Evolutionary conservation across 2,329 filamentous ascomycete genomes (phyloP).

Genomic region (Colletotrichum sublineola): DNA sequence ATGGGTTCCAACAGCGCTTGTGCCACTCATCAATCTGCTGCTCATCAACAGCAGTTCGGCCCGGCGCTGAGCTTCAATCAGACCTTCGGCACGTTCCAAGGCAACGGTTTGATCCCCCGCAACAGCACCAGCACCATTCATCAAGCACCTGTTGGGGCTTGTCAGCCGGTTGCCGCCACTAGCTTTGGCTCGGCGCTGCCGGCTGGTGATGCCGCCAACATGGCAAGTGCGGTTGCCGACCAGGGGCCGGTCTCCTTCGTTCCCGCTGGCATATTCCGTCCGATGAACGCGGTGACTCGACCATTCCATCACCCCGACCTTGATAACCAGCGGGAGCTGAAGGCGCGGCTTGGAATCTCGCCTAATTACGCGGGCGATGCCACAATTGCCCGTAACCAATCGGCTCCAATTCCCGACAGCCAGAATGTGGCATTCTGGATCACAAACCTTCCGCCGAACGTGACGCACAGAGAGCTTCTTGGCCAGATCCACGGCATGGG

Average conservation of each 20-base stretch:
- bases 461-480: conserved; percentile 60
- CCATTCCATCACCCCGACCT: conserved; percentile 1
- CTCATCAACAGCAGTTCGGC: not conserved
- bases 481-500: conserved; percentile 59
- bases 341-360: conserved; percentile 45
- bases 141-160: not conserved
- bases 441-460: conserved; percentile 61
- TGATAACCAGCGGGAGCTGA: conserved; percentile 28
- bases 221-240: not conserved
- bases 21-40: not conserved
- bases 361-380: conserved; percentile 57
- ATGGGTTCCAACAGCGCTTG: not conserved
- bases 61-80: not conserved
- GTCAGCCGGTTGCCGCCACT: not conserved
- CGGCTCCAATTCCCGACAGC: conserved; percentile 54
- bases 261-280: conserved; percentile 17
- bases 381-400: conserved; percentile 53
- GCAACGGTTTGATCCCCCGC: not conserved
- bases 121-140: no score
- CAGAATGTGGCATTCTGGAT: conserved; percentile 67
- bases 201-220: not conserved
- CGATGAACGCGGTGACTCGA: conserved; percentile 27
- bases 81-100: not conserved
- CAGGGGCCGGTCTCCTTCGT: not conserved
- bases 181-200: not conserved